Evolutionary conservation across 2,329 filamentous ascomycete species (phyloP).

Genomic region (Colletotrichum eleusines): DNA sequence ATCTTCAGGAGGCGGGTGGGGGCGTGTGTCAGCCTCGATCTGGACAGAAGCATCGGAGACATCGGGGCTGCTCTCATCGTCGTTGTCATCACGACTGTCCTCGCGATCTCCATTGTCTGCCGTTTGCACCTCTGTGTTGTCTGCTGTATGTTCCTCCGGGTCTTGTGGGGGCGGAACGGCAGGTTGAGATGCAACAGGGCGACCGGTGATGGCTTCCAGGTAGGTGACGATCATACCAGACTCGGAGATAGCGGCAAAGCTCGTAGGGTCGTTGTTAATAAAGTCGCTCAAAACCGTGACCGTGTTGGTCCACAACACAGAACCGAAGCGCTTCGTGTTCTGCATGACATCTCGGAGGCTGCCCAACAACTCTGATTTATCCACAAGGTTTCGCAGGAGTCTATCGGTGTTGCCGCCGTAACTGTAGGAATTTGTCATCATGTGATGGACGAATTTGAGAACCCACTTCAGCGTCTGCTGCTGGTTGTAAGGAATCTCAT

Average conservation of each 20-base stretch:
- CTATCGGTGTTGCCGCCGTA: conserved; percentile 87
- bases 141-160: conserved; percentile 44
- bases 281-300: conserved; percentile 94
- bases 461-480: conserved; percentile 94
- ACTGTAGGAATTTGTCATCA: conserved; percentile 82
- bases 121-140: conserved; percentile 15
- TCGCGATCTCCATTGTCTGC: conserved; percentile 42
- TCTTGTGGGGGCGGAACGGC: conserved; percentile 46
- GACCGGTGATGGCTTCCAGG: conserved; percentile 81
- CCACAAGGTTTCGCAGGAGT: conserved; percentile 90
- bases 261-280: conserved; percentile 98
- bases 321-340: conserved; percentile 84
- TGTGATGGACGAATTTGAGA: conserved; percentile 95
- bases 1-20: conserved; percentile 66
- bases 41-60: conserved; percentile 55
- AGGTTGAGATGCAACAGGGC: conserved; percentile 54
- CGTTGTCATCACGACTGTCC: conserved; percentile 44
- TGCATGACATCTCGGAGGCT: conserved; percentile 86
- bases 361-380: conserved; percentile 85
- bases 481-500: conserved; percentile 91
- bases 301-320: conserved; percentile 94
- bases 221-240: conserved; percentile 90
- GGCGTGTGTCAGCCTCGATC: conserved; percentile 55
- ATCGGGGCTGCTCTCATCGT: conserved; percentile 53
- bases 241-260: conserved; percentile 95